Percentiles rank a stretch among this genome's conserved stretches.
phyloP scores from a whole-genome alignment of 2,329 filamentous ascomycete species.

The Alternaria sp. region DNA sequence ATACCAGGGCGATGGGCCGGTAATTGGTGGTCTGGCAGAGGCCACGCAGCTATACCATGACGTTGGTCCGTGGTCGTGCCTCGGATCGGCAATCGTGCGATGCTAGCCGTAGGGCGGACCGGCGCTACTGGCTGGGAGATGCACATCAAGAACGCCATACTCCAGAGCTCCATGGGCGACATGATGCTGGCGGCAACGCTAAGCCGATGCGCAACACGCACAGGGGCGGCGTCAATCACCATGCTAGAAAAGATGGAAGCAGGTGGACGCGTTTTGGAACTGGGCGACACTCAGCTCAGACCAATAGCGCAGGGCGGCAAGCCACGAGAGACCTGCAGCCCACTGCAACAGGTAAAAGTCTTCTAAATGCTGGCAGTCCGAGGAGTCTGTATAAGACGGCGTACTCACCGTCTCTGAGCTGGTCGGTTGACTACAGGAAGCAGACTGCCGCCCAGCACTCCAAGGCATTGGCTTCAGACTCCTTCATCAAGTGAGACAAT shows the following conservation, averaged over 20 bases:
- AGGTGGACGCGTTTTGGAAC: conserved; percentile 31
- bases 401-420: conserved; percentile 31
- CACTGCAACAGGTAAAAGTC: conserved; percentile 40
- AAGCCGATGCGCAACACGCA: conserved; percentile 15
- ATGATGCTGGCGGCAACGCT: conserved; percentile 17
- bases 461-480: conserved; percentile 35
- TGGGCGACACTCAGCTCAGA: conserved; percentile 37
- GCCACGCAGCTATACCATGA: conserved; percentile 26
- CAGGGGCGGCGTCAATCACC: conserved; percentile 35
- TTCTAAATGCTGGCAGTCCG: conserved; percentile 21
- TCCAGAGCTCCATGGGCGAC: conserved; percentile 15
- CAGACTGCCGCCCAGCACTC: conserved; percentile 28
- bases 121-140: conserved; percentile 19
- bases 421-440: conserved; percentile 34
- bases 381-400: conserved; percentile 44
- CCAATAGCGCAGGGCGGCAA: conserved; percentile 43
- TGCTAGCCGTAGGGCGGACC: conserved; percentile 26
- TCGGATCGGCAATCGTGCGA: conserved; percentile 41
- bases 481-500: conserved; percentile 36
- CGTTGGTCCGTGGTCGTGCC: conserved; percentile 26
- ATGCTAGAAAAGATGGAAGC: conserved; percentile 32
- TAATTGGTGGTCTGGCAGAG: conserved; percentile 24
- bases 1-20: conserved; percentile 20
- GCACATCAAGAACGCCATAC: not conserved
- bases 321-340: conserved; percentile 40